Conservation (phyloP, 2,329 filamentous ascomycete genomes). For the Pyrenophora seminiperda region DNA sequence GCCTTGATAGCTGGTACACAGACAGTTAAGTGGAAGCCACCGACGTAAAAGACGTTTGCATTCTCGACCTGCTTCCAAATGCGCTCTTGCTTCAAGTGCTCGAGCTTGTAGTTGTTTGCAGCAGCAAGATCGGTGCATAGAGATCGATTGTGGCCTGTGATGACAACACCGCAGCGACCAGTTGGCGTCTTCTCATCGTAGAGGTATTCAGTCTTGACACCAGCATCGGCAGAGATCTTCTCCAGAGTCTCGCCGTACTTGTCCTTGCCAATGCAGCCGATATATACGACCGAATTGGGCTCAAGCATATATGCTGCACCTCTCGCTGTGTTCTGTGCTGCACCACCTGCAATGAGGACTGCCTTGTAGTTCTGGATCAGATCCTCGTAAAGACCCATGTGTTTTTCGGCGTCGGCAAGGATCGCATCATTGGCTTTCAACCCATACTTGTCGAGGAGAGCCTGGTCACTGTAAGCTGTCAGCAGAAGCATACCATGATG, state of each 20-base stretch:
- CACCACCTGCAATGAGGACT: constrained; percentile 93
- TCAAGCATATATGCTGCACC: constrained; percentile 95
- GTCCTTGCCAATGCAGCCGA: constrained; percentile 93
- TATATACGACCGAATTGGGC: constrained; percentile 85
- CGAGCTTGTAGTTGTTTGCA: constrained; percentile 95
- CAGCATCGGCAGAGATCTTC: constrained; percentile 83
- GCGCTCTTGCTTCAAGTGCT: constrained; percentile 87
- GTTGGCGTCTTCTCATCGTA: constrained; percentile 84
- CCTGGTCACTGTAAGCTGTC: constrained; percentile 67
- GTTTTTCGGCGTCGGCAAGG: constrained; percentile 83
- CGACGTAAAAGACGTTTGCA: constrained; percentile 88
- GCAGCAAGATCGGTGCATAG: constrained; percentile 95
- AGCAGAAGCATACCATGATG: constrained; percentile 26
- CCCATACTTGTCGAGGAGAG: constrained; percentile 87
- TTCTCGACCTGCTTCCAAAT: constrained; percentile 92
- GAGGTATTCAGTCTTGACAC: constrained; percentile 92
- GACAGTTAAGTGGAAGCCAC: constrained; percentile 97
- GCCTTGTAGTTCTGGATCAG: constrained; percentile 89
- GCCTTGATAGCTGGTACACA: constrained; percentile 89
- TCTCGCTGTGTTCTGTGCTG: constrained; percentile 95
- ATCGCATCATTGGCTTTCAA: constrained; percentile 98
- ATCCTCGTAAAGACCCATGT: constrained; percentile 89
- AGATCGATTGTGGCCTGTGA: constrained; percentile 93
- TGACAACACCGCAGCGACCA: constrained; percentile 93
- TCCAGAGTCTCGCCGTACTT: constrained; percentile 90